Evolutionary conservation across 2,329 filamentous ascomycete genomes (phyloP).

Genomic region (Pyrenochaeta sp.): DNA sequence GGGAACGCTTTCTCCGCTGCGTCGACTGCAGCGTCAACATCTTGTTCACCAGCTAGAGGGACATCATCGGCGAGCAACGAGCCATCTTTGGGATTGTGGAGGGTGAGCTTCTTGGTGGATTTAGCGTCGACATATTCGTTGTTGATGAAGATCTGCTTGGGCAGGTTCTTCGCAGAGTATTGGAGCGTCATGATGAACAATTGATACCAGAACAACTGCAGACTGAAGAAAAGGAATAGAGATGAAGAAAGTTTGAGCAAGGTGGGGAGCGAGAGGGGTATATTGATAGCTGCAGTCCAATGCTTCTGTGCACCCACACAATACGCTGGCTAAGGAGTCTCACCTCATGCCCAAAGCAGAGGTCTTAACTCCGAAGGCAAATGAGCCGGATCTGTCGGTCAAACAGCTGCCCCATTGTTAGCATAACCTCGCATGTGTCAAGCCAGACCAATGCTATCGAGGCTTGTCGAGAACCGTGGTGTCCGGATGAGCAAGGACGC

Average conservation of each 20-base stretch:
- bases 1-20: slow-evolving; percentile 60
- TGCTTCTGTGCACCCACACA: not conserved
- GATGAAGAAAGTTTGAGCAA: not conserved
- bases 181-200: slow-evolving; percentile 36
- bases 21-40: slow-evolving; percentile 58
- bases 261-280: slow-evolving; percentile 26
- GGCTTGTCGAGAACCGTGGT: slow-evolving; percentile 6
- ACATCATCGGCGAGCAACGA: slow-evolving; percentile 61
- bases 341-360: slow-evolving; percentile 8
- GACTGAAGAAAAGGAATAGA: slow-evolving; percentile 1
- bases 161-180: slow-evolving; percentile 48
- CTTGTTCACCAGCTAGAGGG: slow-evolving; percentile 52
- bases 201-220: not conserved
- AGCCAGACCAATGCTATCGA: not conserved
- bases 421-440: not conserved
- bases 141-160: slow-evolving; percentile 52
- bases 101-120: slow-evolving; percentile 56
- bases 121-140: slow-evolving; percentile 50
- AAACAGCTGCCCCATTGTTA: not conserved
- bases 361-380: slow-evolving; percentile 12
- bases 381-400: not conserved
- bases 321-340: slow-evolving; percentile 5
- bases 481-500: slow-evolving; percentile 14
- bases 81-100: slow-evolving; percentile 61
- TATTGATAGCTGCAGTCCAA: slow-evolving; percentile 1